Percentiles rank a stretch among this genome's conserved stretches.
These are phyloP conservation scores for Heterobasidion parviporum DNA, from an alignment of 1,284 basidiomycete genomes.

Conservation along the genomic window DNA sequence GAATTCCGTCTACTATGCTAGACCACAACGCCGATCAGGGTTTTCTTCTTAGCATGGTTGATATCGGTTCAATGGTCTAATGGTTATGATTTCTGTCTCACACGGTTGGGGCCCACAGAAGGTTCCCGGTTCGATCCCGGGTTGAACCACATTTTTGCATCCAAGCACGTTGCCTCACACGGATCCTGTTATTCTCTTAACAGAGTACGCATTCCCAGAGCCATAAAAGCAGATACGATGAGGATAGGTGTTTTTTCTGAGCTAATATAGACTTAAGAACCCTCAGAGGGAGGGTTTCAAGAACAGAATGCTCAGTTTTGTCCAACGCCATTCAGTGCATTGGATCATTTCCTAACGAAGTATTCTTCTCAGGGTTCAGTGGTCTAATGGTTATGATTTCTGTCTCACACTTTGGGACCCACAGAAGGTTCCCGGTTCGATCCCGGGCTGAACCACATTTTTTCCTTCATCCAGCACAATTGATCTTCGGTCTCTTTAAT, in stretches of 20 bases:
- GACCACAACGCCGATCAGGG: not conserved
- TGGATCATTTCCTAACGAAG: no score
- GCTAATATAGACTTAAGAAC: no score
- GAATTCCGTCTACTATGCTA: no score
- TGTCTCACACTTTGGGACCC: constrained; percentile 26
- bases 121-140: constrained; percentile 41
- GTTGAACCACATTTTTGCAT: constrained; percentile 27
- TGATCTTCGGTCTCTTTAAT: not conserved
- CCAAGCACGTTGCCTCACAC: no score
- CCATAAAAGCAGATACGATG: no score
- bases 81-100: constrained; percentile 41
- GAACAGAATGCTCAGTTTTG: not conserved
- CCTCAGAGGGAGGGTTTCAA: no score
- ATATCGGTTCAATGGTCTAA: constrained; percentile 27
- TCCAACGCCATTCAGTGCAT: no score
- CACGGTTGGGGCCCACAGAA: constrained; percentile 25
- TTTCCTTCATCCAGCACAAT: not conserved
- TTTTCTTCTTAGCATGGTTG: not conserved
- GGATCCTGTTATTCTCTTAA: no score
- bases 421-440: constrained; percentile 42
- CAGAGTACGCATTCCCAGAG: no score
- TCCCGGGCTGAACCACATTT: constrained; percentile 34
- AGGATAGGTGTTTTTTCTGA: no score
- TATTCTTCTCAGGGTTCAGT: constrained; percentile 24
- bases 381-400: constrained; percentile 39